Evolutionary conservation across 495 filamentous ascomycete genomes (phyloP), one percentile per base, ranked within the genome.

Genomic region (Xylaria longipes): DNA sequence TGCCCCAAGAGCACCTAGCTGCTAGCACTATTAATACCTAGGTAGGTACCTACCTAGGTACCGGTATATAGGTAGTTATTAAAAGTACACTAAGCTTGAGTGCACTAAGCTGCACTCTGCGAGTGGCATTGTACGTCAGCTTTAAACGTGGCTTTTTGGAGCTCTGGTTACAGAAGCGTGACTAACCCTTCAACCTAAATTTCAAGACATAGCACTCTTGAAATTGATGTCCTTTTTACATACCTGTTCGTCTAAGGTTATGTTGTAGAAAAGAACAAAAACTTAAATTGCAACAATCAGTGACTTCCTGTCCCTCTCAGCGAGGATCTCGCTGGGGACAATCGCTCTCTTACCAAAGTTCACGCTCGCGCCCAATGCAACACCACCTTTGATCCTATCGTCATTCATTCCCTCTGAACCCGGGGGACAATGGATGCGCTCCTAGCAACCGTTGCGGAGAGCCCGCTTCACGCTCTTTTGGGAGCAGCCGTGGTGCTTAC

Each of bases 141-240:
- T 43, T 48, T 65, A n/a, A 65, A 71, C 69, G 62, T 65, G 62
- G 69, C 69, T 71, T 66, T 64, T 66, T 5, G 58, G 65, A 67
- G 43, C 58, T 64, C 7, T 5, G 8, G 58, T 56, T n/a, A 33
- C 22, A 41, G 15, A 50, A 20, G n/a, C 25, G n/a, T 43, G 22
- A 35, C 39, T 15, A 15, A 12, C 14, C 27, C 50, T 68, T 45
- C 22, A 15, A 5, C 25, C 27, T 9, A 66, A 11, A 43, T 27
- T 57, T 31, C 11, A 22, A 41, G 58, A 52, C 68, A 3, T n/a
- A 9, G 25, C n/a, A 39, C 20, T 50, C 43, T 29, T 12, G 12
- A 3, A 52, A 43, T 25, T 29, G n/a, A n/a, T 3, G 20, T 50
- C 33, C n/a, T 45, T 15, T 52, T 27, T 14, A 65, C 48, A 31